These are phyloP conservation scores for Orbilia oligospora DNA, from an alignment of 2,329 filamentous ascomycete genomes.

Conservation along the genomic window DNA sequence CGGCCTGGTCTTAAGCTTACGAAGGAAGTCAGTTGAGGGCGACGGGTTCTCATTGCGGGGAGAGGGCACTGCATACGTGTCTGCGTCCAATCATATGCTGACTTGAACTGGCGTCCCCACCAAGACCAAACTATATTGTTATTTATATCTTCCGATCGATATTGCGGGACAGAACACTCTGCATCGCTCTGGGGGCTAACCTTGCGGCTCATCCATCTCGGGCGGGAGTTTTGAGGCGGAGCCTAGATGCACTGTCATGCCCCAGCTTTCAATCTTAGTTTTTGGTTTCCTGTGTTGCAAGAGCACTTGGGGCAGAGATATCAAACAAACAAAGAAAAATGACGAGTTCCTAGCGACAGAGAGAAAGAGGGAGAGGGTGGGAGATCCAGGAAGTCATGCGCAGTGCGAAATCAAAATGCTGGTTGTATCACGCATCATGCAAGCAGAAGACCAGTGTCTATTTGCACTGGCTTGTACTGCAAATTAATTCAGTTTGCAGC, in stretches of 20 bases:
- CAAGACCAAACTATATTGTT: slow-evolving; percentile 26
- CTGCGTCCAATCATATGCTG: slow-evolving; percentile 28
- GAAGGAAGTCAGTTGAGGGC: slow-evolving; percentile 26
- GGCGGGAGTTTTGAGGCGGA: slow-evolving; percentile 42
- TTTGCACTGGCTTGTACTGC: slow-evolving; percentile 1
- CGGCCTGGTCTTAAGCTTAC: slow-evolving; percentile 14
- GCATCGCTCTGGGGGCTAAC: slow-evolving; percentile 7
- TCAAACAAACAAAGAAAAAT: slow-evolving; percentile 5
- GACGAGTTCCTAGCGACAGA: not conserved
- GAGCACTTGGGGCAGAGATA: not conserved
- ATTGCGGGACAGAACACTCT: slow-evolving; percentile 8
- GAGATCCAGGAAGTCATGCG: not conserved
- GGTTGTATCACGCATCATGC: slow-evolving; percentile 10
- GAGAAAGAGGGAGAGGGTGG: not conserved
- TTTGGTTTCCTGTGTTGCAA: slow-evolving; percentile 19
- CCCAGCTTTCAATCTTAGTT: slow-evolving; percentile 12
- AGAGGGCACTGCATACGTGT: slow-evolving; percentile 38
- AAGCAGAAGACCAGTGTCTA: not conserved
- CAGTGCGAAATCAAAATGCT: slow-evolving; percentile 15
- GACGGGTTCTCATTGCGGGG: slow-evolving; percentile 4
- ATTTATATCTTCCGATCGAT: slow-evolving; percentile 46
- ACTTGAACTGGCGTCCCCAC: slow-evolving; percentile 10
- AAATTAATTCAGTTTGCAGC: slow-evolving; percentile 18
- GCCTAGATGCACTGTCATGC: slow-evolving; percentile 33
- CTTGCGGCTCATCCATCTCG: slow-evolving; percentile 39